Base-by-base conservation (phyloP, 345 rosid genomes). In the Nephelium lappaceum region DNA sequence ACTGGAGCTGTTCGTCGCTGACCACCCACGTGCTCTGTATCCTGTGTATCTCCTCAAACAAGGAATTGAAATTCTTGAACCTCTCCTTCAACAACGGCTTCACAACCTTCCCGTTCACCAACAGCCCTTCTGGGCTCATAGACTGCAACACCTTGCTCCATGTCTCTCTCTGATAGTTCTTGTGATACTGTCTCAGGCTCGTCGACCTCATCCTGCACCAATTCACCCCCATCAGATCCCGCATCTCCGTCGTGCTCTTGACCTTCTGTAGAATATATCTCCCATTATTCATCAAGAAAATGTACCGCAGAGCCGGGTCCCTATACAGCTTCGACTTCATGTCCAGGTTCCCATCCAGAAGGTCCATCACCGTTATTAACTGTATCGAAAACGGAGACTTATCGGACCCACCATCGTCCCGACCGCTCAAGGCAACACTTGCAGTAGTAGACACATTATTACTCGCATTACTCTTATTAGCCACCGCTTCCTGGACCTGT, bases 261-360 rank as follows among this genome's bases (percentile, higher is more conserved):
- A 92, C 84, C 87, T 93, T 92, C 74, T 93, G 94, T 25, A 90
- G 61, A 60, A 93, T 91, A 79, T 92, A 95, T 45, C 95, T 86
- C 8, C 96, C 99, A 31, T 95, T 95, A 80, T 95, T 95, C 99
- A 95, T 95, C 83, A 95, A 79, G 89, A 95, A 93, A 36, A 95
- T 88, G 77, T 67, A 84, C 10, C 97, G 63, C 49, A 95, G 73
- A 1, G 96, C 83, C 0, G 82, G 86, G 71, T 91, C 97, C 68
- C 82, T 80, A 77, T 95, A 95, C 21, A 91, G 86, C 75, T 75
- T 89, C 3, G 97, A 90, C 45, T 91, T 95, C 68, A 71, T 80
- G 11, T 87, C 95, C 0, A 95, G 85, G 73, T 89, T 92, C 6
- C 87, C 87, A 51, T 95, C 96, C 19, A 92, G 80, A 18, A 89